These are phyloP conservation scores for Sugiyamaella xylanicola DNA, from an alignment of 1,139 yeast genomes.

Conservation along the genomic window DNA sequence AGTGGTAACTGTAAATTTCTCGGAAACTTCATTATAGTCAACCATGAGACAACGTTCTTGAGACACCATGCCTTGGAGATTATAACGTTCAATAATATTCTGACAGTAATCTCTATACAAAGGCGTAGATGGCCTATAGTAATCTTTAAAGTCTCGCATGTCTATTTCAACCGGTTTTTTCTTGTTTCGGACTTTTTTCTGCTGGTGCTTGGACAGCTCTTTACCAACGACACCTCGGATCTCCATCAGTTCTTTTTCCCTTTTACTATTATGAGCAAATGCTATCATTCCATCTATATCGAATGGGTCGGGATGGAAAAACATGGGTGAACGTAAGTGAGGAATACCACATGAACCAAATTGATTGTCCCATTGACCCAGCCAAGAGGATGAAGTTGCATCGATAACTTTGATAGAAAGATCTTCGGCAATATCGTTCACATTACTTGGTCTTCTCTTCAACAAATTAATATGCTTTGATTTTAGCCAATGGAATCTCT, in stretches of 20 bases:
- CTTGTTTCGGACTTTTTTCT: constrained; percentile 42
- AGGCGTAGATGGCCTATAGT: constrained; percentile 50
- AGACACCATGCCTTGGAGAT: constrained; percentile 41
- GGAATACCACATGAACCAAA: constrained; percentile 51
- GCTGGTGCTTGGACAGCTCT: constrained; percentile 51
- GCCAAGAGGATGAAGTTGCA: constrained; percentile 24
- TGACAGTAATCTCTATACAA: constrained; percentile 49
- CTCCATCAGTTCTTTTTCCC: constrained; percentile 48
- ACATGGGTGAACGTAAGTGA: constrained; percentile 53
- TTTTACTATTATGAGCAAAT: constrained; percentile 44
- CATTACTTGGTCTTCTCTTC: constrained; percentile 15
- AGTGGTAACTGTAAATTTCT: constrained; percentile 19
- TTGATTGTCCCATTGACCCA: constrained; percentile 53
- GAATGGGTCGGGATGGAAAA: constrained; percentile 53
- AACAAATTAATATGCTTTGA: constrained; percentile 22
- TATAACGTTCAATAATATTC: constrained; percentile 45
- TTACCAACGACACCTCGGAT: constrained; percentile 52
- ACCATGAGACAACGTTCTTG: constrained; percentile 46
- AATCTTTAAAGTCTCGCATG: constrained; percentile 53
- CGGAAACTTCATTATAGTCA: constrained; percentile 36
- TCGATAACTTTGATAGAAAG: constrained; percentile 24
- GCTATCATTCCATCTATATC: constrained; percentile 51
- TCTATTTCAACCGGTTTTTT: constrained; percentile 38
- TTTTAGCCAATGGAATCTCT: constrained; percentile 28
- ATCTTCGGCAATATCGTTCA: constrained; percentile 11